phyloP scores from a whole-genome alignment of 345 rosid species.

The Eucalyptus globulus region DNA sequence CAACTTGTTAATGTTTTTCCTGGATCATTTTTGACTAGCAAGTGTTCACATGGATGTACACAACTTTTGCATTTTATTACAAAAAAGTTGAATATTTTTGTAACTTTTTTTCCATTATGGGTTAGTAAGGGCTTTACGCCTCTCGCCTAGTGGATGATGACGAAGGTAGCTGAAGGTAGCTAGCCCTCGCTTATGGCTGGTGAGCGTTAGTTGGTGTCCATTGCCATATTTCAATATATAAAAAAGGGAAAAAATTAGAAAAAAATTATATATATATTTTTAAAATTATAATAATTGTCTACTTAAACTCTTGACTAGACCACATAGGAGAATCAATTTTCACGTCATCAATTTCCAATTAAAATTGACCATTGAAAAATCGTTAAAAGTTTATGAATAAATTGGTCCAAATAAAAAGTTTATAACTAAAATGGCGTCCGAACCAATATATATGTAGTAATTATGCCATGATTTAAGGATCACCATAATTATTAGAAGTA shows the following conservation, averaged over 20 bases:
- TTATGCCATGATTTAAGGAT: background rate
- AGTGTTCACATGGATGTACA: background rate
- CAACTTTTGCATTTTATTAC: background rate
- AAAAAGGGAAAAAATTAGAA: background rate
- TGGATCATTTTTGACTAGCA: background rate
- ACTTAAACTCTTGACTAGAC: fast-evolving
- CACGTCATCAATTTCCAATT: background rate
- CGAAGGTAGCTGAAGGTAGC: background rate
- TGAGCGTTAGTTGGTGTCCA: no score
- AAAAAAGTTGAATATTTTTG: background rate
- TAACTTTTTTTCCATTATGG: background rate
- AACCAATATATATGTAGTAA: background rate
- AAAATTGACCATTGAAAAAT: background rate
- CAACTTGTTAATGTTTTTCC: background rate
- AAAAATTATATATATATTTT: background rate
- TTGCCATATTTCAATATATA: background rate
- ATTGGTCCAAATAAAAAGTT: fast-evolving
- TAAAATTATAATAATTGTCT: background rate
- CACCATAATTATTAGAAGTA: background rate
- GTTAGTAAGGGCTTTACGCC: fast-evolving
- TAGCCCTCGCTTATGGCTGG: background rate
- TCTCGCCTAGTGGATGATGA: fast-evolving
- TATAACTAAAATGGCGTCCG: fast-evolving
- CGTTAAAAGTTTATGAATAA: fast-evolving
- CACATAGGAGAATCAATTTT: background rate